Conservation (phyloP, 306 rosid genomes). For the Lablab purpureus region DNA sequence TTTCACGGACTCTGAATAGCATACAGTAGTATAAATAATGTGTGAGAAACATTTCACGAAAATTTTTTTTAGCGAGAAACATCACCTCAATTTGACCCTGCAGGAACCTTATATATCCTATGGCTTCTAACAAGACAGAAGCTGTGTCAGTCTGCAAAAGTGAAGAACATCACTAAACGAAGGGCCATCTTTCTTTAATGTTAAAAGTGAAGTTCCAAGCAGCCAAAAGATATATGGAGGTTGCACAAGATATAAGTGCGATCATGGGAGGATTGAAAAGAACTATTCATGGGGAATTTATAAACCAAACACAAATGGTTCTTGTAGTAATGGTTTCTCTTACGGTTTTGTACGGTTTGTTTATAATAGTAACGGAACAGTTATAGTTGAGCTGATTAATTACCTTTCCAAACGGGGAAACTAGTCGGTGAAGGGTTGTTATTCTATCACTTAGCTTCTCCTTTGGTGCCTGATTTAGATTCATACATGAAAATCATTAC, state of each 20-base stretch:
- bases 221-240: slow-evolving; percentile 9
- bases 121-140: slow-evolving; percentile 88
- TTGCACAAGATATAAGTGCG: neutral
- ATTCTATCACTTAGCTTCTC: slow-evolving; percentile 95
- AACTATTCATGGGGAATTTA: slow-evolving; percentile 3
- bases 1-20: slow-evolving; percentile 50
- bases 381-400: slow-evolving; percentile 26
- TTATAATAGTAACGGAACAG: neutral
- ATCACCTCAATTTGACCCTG: slow-evolving; percentile 91
- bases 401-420: slow-evolving; percentile 97
- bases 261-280: slow-evolving; percentile 25
- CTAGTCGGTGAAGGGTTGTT: slow-evolving; percentile 86
- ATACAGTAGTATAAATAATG: slow-evolving; percentile 31
- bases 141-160: slow-evolving; percentile 99
- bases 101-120: slow-evolving; percentile 88
- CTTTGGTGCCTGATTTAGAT: slow-evolving; percentile 74
- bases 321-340: neutral
- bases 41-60: neutral
- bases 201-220: slow-evolving; percentile 41
- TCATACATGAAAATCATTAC: slow-evolving; percentile 21
- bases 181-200: slow-evolving; percentile 56
- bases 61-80: slow-evolving; percentile 43
- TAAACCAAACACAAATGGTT: slow-evolving; percentile 11
- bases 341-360: neutral
- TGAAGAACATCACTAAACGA: slow-evolving; percentile 39